A percentile compares a stretch with the other conserved stretches of the same genome.
Evolutionary conservation across 164 flowering plant species (phyloP).

Genomic region (Paratinospora sagittata): DNA sequence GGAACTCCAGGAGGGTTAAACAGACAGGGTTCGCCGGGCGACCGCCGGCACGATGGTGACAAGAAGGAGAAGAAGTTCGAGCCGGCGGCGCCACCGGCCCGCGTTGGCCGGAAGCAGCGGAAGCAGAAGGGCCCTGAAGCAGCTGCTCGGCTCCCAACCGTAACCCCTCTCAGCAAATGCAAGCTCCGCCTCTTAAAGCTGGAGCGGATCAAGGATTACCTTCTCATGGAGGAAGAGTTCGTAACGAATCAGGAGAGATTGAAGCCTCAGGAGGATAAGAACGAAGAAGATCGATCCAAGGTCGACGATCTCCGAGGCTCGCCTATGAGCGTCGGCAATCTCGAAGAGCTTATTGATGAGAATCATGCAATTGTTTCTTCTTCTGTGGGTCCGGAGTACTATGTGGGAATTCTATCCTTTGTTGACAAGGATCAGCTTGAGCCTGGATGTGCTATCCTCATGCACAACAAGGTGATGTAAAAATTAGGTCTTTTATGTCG

Average conservation of each 20-base stretch:
- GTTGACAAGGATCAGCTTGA: slow-evolving; percentile 37
- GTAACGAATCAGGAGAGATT: slow-evolving; percentile 30
- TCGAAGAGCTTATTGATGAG: slow-evolving; percentile 33
- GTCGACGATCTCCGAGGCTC: slow-evolving; percentile 33
- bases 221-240: slow-evolving; percentile 39
- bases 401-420: slow-evolving; percentile 30
- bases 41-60: slow-evolving; percentile 21
- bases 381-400: slow-evolving; percentile 33
- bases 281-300: slow-evolving; percentile 35
- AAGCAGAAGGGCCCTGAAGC: slow-evolving; percentile 33
- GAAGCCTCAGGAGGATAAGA: slow-evolving; percentile 37
- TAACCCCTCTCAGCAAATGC: slow-evolving; percentile 33
- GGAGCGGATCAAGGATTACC: slow-evolving; percentile 32
- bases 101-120: slow-evolving; percentile 35
- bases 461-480: slow-evolving; percentile 34
- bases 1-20: slow-evolving; percentile 28
- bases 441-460: slow-evolving; percentile 34
- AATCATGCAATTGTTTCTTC: slow-evolving; percentile 36
- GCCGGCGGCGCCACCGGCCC: slow-evolving; percentile 35
- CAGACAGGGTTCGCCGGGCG: slow-evolving; percentile 21
- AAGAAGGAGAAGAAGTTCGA: slow-evolving; percentile 37
- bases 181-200: slow-evolving; percentile 31
- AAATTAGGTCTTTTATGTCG: neutral
- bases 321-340: slow-evolving; percentile 36
- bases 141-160: slow-evolving; percentile 31